Percentiles rank a stretch among this genome's conserved stretches.
phyloP scores from a whole-genome alignment of 352 stramenopile species.

The Labyrinthula sp. region DNA sequence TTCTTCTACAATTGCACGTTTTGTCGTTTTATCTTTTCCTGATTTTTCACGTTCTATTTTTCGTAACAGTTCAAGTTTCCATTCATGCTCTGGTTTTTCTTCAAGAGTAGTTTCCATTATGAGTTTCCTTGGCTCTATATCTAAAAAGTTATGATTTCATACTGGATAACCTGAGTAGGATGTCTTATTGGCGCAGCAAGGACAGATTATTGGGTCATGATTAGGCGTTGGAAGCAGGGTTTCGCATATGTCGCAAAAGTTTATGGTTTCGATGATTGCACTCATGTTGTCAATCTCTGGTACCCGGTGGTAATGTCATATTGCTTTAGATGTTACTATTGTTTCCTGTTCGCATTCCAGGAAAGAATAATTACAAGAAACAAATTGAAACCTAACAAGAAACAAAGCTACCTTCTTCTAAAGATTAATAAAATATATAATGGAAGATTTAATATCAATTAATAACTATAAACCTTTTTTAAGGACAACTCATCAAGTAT shows the following conservation, averaged over 20 bases:
- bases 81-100: slow-evolving; percentile 25
- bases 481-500: too few relatives aligned
- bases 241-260: slow-evolving; percentile 20
- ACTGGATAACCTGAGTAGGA: slow-evolving; percentile 4
- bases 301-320: too few relatives aligned
- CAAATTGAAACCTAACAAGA: too few relatives aligned
- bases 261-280: too few relatives aligned
- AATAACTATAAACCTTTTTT: too few relatives aligned
- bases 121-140: neutral
- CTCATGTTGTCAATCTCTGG: too few relatives aligned
- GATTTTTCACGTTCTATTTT: neutral
- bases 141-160: slow-evolving; percentile 10
- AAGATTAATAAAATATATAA: too few relatives aligned
- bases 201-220: slow-evolving; percentile 7
- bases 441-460: too few relatives aligned
- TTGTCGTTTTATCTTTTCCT: neutral
- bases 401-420: too few relatives aligned
- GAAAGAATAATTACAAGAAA: too few relatives aligned
- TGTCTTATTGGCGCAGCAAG: slow-evolving; percentile 16
- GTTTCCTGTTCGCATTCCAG: too few relatives aligned
- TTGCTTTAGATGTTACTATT: too few relatives aligned
- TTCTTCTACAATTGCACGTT: slow-evolving; percentile 63
- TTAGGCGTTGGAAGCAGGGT: slow-evolving; percentile 25
- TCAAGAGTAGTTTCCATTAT: slow-evolving; percentile 24
- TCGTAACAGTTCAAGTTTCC: neutral